These are phyloP conservation scores for Pythium folliculosum DNA, from an alignment of 352 stramenopile species.

Conservation along the genomic window DNA sequence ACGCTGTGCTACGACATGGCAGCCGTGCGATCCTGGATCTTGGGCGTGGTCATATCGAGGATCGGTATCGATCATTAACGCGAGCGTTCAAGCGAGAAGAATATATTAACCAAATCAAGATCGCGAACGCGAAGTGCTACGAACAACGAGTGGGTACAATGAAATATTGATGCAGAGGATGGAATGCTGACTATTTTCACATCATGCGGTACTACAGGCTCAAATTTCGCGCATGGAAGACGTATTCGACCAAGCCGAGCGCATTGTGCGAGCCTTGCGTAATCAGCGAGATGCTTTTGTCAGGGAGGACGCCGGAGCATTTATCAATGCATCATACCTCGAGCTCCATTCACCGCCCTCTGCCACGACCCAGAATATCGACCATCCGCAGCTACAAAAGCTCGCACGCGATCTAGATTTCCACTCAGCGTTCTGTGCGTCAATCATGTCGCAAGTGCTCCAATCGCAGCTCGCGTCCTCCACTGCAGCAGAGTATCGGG, in stretches of 20 bases:
- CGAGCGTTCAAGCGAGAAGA: constrained; percentile 8
- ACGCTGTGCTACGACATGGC: constrained; percentile 4
- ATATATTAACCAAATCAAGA: constrained; percentile 10
- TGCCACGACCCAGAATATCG: neutral
- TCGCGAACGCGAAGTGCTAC: constrained; percentile 7
- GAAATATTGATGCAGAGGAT: too few species aligned
- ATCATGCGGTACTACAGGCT: neutral
- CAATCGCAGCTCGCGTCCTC: constrained; percentile 14
- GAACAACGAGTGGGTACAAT: constrained; percentile 12
- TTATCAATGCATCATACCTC: constrained; percentile 17
- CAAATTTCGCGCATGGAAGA: constrained; percentile 9
- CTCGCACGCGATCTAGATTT: constrained; percentile 15
- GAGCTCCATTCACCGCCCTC: constrained; percentile 2
- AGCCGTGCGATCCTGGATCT: constrained; percentile 22
- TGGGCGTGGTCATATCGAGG: constrained; percentile 11
- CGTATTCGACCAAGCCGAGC: constrained; percentile 15
- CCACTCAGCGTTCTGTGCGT: neutral
- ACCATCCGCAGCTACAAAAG: constrained; percentile 13
- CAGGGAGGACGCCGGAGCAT: constrained; percentile 9
- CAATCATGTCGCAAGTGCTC: constrained; percentile 5
- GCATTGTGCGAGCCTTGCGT: constrained; percentile 14
- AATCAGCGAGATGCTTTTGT: constrained; percentile 4
- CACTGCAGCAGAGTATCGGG: neutral
- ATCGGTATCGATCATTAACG: constrained; percentile 8
- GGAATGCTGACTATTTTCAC: too few species aligned